phyloP scores from a whole-genome alignment of 2,329 filamentous ascomycete genomes.

The Plenodomus biglobosus region DNA sequence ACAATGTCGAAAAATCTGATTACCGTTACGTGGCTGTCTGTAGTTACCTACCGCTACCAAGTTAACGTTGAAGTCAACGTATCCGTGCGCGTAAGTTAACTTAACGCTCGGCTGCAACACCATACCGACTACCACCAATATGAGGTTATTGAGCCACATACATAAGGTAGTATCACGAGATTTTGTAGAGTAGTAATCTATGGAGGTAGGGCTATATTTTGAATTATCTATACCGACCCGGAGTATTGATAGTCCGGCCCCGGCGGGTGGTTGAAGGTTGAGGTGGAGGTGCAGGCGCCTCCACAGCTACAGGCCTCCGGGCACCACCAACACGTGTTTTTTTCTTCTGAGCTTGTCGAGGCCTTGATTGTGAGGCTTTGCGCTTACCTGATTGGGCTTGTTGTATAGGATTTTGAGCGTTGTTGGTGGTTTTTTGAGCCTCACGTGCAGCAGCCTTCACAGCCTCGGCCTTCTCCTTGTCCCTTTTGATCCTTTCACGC shows the following conservation, averaged over 20 bases:
- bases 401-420: not conserved
- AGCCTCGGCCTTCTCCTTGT: not conserved
- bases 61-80: no score
- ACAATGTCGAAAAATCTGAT: no score
- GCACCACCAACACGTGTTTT: not conserved
- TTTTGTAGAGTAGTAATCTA: not conserved
- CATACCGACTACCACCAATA: no score
- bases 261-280: not conserved
- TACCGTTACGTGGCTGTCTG: no score
- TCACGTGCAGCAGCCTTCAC: not conserved
- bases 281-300: not conserved
- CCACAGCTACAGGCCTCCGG: not conserved
- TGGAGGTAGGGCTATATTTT: not conserved
- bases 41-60: no score
- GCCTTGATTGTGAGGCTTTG: not conserved
- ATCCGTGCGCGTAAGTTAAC: no score
- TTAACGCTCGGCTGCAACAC: no score
- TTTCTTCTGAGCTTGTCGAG: not conserved
- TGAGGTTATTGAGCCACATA: no score
- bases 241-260: not conserved
- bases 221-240: not conserved
- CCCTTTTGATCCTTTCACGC: not conserved
- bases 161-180: not conserved
- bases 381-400: not conserved
- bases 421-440: not conserved